Base-by-base conservation (phyloP, 176 grass and related monocot species). In the Oryza officinalis region DNA sequence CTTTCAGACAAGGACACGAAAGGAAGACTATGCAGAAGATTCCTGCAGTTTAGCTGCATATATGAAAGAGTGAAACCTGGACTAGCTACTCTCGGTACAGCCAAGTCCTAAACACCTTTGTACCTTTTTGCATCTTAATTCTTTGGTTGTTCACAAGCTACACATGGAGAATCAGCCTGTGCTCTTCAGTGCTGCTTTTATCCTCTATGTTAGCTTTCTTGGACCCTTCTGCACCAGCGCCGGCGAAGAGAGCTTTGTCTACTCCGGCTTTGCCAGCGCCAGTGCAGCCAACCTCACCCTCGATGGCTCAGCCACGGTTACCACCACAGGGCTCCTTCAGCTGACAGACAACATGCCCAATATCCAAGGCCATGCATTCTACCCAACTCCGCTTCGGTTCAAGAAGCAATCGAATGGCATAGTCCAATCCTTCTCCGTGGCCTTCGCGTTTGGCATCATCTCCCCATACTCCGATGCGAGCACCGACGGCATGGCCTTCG, bases 401-500 rank as follows among this genome's bases (percentile, higher is more conserved):
- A 31, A 7, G 37, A 27, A 79, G 52, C 17, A 35, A 0, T n/a
- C 25, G 22, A 27, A 33, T 38, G 69, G 18, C 72, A 47, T 50
- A 12, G 54, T 89, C 37, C 63, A 41, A 13, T 90, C 84, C 59
- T 86, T 90, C 80, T 84, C 80, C 1, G 18, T 41, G 12, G 78
- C 80, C 27, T 87, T 87, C 13, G 63, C 83, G n/a, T 87, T 90
- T 12, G 89, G 60, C 69, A 87, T 87, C 80, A 1, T 75, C 69
- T 41, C 84, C 0, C 27, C 17, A 61, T 73, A 83, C 63, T 27
- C 35, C 13, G 37, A 13, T 4, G 14, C 71, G 27, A 65, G 82
- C 60, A 66, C 80, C 1, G 45, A 86, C 1, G 88, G 88, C 43
- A 26, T 89, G 37, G 65, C 71, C 41, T 85, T 86, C 65, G 50